These are phyloP conservation scores for Backusella mclennaniae DNA, from an alignment of 192 early-diverging fungal species.

Conservation along the genomic window DNA sequence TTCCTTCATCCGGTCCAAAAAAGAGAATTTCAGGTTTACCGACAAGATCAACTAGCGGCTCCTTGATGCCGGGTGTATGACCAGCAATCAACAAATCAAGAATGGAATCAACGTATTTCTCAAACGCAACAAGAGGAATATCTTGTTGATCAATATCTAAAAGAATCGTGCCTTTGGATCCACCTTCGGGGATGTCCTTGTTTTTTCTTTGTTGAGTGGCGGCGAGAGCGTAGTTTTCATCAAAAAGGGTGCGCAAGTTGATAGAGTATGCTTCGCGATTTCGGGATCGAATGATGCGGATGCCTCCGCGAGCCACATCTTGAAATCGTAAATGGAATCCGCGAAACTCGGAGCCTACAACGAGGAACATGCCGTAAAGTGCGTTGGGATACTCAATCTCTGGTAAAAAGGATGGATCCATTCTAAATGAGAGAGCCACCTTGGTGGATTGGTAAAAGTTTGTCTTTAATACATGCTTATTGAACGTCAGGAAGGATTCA, in stretches of 20 bases:
- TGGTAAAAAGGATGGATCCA: slow-evolving; percentile 91
- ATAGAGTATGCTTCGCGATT: slow-evolving; percentile 96
- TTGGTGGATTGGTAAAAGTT: slow-evolving; percentile 99
- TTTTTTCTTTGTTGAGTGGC: slow-evolving; percentile 98
- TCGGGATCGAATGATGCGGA: slow-evolving; percentile 96
- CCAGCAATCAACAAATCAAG: slow-evolving; percentile 91
- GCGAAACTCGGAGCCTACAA: slow-evolving; percentile 97
- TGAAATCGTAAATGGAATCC: slow-evolving; percentile 98
- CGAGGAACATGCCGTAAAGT: slow-evolving; percentile 94
- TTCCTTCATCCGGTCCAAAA: slow-evolving; percentile 99
- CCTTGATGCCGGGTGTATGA: slow-evolving; percentile 96
- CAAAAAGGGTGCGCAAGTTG: slow-evolving; percentile 94
- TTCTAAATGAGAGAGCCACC: slow-evolving; percentile 97
- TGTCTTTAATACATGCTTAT: slow-evolving; percentile 97
- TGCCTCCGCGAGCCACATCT: slow-evolving; percentile 98
- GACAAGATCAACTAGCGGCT: slow-evolving; percentile 88
- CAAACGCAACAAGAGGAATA: slow-evolving; percentile 91
- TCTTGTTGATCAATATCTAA: slow-evolving; percentile 93
- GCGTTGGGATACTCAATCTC: slow-evolving; percentile 91
- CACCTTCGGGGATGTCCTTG: slow-evolving; percentile 99
- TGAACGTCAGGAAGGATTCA: slow-evolving; percentile 93
- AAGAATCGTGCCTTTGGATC: slow-evolving; percentile 98
- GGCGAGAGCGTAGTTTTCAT: slow-evolving; percentile 98
- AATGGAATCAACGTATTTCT: slow-evolving; percentile 97
- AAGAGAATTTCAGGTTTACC: slow-evolving; percentile 96